Evolutionary conservation across 2,329 filamentous ascomycete species (phyloP), one percentile per base, ranked within the genome.

Genomic region (Cladobotryum protrusum): DNA sequence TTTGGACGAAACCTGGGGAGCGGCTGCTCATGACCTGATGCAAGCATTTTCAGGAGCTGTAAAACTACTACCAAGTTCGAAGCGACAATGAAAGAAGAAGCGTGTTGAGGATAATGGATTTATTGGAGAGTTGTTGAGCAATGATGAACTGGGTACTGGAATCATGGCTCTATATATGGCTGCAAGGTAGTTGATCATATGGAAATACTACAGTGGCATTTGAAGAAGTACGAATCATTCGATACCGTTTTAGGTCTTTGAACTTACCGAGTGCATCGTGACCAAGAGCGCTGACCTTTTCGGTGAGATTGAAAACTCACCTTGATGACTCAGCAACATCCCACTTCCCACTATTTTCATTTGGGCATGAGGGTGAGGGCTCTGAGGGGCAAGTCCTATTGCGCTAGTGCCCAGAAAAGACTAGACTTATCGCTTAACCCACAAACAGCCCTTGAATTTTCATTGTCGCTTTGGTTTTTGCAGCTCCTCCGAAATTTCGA

Each of bases 391-490:
- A 66, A 58, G 49, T 59, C 60, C 57, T 61, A 59, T 39, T 2
- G 17, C 50, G 45, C 67, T 63, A 67, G 44, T 34, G 17, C 51
- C 19, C 4, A 9, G 11, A 47, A 50, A 29, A 33, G 33, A 60
- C 51, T 56, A 69, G 67, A 64, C 44, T 46, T 52, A 43, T 67
- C 64, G 62, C 63, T 69, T 69, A 67, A 57, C 67, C 64, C 65
- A 68, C 67, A 70, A 65, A 66, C 58, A 61, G 56, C 56, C 55
- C 52, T 45, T 58, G 54, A 65, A 63, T 63, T 66, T 65, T 67
- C 57, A 59, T 56, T 56, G 55, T 70, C 72, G 59, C 62, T 68
- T 65, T 20, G 39, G 37, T 46, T 54, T 55, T 59, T 48, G 54
- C 56, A 46, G 50, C 19, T 52, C 56, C 53, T 59, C 58, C 48